A percentile compares a stretch with the other conserved stretches of the same genome.
Evolutionary conservation across 306 rosid species (phyloP).

Genomic region (Ormosia semicastrata): DNA sequence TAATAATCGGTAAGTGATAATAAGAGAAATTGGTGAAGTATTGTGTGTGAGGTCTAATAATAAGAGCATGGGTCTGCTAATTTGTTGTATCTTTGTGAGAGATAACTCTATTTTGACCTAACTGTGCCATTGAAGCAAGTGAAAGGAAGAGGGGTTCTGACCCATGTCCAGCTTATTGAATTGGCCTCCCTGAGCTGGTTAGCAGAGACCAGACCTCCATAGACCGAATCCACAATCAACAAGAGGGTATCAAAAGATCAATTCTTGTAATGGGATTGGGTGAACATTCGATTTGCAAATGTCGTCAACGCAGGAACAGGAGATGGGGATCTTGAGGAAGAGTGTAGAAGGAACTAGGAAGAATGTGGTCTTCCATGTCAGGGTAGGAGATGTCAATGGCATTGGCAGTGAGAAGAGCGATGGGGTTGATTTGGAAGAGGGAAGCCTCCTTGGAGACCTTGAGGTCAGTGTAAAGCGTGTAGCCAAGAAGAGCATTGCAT

Average conservation of each 20-base stretch:
- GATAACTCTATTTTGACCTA: too few relatives aligned
- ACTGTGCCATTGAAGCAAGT: slow-evolving; percentile 94
- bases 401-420: slow-evolving; percentile 78
- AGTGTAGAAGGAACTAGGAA: slow-evolving; percentile 82
- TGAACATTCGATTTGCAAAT: slow-evolving; percentile 82
- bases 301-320: slow-evolving; percentile 86
- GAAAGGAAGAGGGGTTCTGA: slow-evolving; percentile 85
- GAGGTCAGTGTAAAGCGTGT: slow-evolving; percentile 93
- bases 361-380: slow-evolving; percentile 90
- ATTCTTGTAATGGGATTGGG: slow-evolving; percentile 72
- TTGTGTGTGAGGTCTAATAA: too few relatives aligned
- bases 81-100: too few relatives aligned
- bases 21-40: too few relatives aligned
- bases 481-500: slow-evolving; percentile 83
- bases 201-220: slow-evolving; percentile 81
- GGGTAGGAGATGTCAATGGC: slow-evolving; percentile 93
- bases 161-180: slow-evolving; percentile 82
- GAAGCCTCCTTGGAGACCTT: slow-evolving; percentile 91
- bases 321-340: slow-evolving; percentile 77
- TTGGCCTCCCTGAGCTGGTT: slow-evolving; percentile 93
- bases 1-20: too few relatives aligned
- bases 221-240: slow-evolving; percentile 71
- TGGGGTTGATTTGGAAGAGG: slow-evolving; percentile 88
- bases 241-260: slow-evolving; percentile 81
- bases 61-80: too few relatives aligned